Conservation (phyloP, 2,329 filamentous ascomycete species). For the Fusarium pseudograminearum region DNA sequence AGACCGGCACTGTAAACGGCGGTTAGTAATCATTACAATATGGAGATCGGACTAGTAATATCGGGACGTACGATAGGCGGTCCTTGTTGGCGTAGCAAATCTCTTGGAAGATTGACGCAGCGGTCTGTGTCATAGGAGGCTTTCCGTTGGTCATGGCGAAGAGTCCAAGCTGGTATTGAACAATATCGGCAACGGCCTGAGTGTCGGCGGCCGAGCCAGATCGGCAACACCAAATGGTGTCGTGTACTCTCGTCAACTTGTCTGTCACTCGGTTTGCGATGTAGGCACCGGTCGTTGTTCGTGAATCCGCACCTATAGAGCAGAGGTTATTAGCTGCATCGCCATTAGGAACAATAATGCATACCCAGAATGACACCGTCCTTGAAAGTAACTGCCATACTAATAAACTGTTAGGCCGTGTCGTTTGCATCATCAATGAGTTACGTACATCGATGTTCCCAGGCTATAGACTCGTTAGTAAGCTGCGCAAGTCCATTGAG, state of each 20-base stretch:
- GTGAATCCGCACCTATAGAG: slow-evolving; percentile 83
- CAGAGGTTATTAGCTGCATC: slow-evolving; percentile 27
- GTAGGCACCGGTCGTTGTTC: slow-evolving; percentile 97
- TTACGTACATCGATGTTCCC: slow-evolving; percentile 92
- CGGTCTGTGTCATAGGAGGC: slow-evolving; percentile 92
- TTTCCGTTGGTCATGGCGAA: slow-evolving; percentile 92
- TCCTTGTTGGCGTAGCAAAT: slow-evolving; percentile 99
- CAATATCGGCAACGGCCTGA: slow-evolving; percentile 97
- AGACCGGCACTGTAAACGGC: slow-evolving; percentile 79
- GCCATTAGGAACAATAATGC: slow-evolving; percentile 34
- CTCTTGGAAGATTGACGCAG: slow-evolving; percentile 96
- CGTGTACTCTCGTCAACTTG: slow-evolving; percentile 98
- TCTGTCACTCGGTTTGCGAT: slow-evolving; percentile 99
- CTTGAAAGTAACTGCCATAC: slow-evolving; percentile 99
- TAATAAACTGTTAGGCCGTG: slow-evolving; percentile 55
- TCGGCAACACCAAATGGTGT: slow-evolving; percentile 99
- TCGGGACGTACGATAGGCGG: slow-evolving; percentile 76
- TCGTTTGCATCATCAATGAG: slow-evolving; percentile 41
- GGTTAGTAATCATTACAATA: slow-evolving; percentile 27
- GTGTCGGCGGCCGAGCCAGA: slow-evolving; percentile 98
- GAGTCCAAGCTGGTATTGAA: slow-evolving; percentile 94
- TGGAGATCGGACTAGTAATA: background rate
- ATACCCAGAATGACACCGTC: slow-evolving; percentile 92
- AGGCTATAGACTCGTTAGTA: slow-evolving; percentile 69
- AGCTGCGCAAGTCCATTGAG: background rate